Evolutionary conservation across 192 early-diverging fungal species (phyloP).

Genomic region (Dissophora globulifera): DNA sequence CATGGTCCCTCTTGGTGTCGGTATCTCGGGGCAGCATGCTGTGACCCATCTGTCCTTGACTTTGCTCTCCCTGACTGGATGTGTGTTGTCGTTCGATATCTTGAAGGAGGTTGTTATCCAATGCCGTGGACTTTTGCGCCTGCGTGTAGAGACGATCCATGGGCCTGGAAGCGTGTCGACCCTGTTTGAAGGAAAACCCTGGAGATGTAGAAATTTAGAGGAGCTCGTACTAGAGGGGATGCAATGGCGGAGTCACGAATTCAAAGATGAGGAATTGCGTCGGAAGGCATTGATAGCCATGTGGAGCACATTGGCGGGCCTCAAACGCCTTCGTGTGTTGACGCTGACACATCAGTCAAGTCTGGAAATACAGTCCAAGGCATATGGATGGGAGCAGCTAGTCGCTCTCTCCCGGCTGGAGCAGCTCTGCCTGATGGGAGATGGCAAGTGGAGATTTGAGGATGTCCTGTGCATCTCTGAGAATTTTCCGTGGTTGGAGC

Average conservation of each 20-base stretch:
- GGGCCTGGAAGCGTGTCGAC: background rate
- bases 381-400: background rate
- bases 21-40: too few species aligned
- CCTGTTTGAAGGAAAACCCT: slow-evolving; percentile 8
- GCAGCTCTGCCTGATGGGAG: background rate
- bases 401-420: background rate
- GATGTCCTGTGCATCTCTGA: slow-evolving; percentile 8
- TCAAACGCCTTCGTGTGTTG: background rate
- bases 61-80: background rate
- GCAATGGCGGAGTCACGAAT: background rate
- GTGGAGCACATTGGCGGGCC: slow-evolving; percentile 1
- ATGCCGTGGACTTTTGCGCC: background rate
- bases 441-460: background rate
- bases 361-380: too few species aligned
- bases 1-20: too few species aligned
- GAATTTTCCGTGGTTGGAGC: slow-evolving; percentile 9
- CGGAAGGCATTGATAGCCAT: background rate
- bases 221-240: background rate
- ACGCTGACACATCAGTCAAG: background rate
- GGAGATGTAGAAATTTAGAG: slow-evolving; percentile 2
- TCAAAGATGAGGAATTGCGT: background rate
- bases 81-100: background rate
- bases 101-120: background rate
- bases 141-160: background rate
- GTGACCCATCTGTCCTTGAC: too few species aligned